Evolutionary conservation across 331 rosid species (phyloP).

Genomic region (Pyrus hybrid): DNA sequence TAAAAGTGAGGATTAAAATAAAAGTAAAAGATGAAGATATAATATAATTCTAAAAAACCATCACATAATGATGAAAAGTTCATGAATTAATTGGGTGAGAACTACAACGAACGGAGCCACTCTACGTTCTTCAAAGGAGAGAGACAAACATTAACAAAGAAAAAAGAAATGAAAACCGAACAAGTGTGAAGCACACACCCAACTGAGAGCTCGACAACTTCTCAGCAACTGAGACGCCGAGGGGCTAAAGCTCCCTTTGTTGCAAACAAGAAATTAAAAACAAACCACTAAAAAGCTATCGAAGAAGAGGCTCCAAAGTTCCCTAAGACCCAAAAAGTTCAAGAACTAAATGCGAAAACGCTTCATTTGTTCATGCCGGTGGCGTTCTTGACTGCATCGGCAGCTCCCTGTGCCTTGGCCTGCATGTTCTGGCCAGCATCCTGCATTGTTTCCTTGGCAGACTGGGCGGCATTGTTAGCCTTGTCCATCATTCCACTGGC

Average conservation of each 20-base stretch:
- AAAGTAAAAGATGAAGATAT: too few relatives aligned
- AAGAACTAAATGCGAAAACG: neutral
- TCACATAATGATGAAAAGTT: too few relatives aligned
- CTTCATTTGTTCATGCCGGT: slow-evolving; percentile 53
- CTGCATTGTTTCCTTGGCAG: slow-evolving; percentile 22
- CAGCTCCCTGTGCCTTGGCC: slow-evolving; percentile 53
- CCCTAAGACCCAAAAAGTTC: neutral
- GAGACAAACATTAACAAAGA: neutral
- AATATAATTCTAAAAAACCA: too few relatives aligned
- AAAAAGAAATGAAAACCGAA: neutral
- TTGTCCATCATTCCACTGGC: slow-evolving; percentile 16
- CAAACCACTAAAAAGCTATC: neutral
- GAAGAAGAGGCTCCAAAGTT: neutral
- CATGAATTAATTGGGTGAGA: neutral
- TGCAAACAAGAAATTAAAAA: neutral
- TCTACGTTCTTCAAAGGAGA: neutral
- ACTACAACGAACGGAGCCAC: neutral
- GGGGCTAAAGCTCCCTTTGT: neutral
- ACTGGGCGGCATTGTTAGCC: slow-evolving; percentile 22
- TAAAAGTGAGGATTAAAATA: too few relatives aligned
- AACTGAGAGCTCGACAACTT: neutral
- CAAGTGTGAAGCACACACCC: neutral
- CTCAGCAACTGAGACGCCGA: too few relatives aligned
- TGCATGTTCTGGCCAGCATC: slow-evolving; percentile 29
- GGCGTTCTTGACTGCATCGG: slow-evolving; percentile 60